Conservation (phyloP, 495 filamentous ascomycete species). For the Jackrogersella multiformis region DNA sequence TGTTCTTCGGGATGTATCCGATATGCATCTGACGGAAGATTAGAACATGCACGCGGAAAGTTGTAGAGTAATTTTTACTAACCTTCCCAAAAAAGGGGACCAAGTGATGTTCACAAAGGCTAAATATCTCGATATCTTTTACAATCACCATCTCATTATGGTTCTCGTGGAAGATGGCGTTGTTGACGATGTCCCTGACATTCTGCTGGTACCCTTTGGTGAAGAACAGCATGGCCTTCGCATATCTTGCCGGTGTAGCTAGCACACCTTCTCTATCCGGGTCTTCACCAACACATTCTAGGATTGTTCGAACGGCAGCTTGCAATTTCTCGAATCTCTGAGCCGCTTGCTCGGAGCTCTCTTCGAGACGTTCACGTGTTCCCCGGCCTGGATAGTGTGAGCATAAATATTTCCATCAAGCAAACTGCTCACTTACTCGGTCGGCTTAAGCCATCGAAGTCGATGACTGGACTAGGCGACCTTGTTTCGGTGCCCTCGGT, state of each 20-base stretch:
- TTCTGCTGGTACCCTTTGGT: slow-evolving; percentile 99
- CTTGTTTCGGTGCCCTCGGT: slow-evolving; percentile 46
- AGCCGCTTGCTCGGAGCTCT: slow-evolving; percentile 75
- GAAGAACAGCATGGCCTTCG: slow-evolving; percentile 97
- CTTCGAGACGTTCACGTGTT: slow-evolving; percentile 81
- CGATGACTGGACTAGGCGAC: slow-evolving; percentile 71
- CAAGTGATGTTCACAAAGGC: slow-evolving; percentile 96
- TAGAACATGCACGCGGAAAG: slow-evolving; percentile 8
- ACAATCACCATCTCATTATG: slow-evolving; percentile 98
- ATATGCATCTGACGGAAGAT: slow-evolving; percentile 82
- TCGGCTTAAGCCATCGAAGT: slow-evolving; percentile 79
- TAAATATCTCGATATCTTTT: slow-evolving; percentile 96
- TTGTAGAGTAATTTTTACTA: slow-evolving; percentile 26
- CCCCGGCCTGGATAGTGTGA: slow-evolving; percentile 68
- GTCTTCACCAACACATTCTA: slow-evolving; percentile 97
- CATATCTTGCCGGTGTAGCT: slow-evolving; percentile 88
- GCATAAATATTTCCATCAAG: slow-evolving; percentile 3
- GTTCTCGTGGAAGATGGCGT: slow-evolving; percentile 94
- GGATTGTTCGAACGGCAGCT: slow-evolving; percentile 85
- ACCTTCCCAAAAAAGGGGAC: slow-evolving; percentile 96
- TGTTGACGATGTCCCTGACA: slow-evolving; percentile 89
- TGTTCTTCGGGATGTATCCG: slow-evolving; percentile 89
- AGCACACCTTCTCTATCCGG: slow-evolving; percentile 89
- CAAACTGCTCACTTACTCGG: slow-evolving; percentile 60
- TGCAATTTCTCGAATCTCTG: slow-evolving; percentile 78